phyloP scores from a whole-genome alignment of 768 basidiomycete species.

The Butyriboletus loyo region DNA sequence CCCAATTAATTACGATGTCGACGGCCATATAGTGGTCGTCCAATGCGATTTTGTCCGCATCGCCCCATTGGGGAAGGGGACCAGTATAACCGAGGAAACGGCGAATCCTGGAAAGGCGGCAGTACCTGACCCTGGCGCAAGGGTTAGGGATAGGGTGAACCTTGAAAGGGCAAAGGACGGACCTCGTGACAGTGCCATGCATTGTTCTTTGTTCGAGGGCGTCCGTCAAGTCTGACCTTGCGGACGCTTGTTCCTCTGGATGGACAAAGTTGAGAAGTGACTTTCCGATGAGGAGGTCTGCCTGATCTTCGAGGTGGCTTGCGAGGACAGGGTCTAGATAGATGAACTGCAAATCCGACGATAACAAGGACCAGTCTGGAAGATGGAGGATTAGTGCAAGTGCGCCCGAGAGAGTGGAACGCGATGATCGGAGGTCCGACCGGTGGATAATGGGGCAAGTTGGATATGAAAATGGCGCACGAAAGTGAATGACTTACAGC shows the following conservation, averaged over 20 bases:
- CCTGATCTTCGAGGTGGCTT: conserved; percentile 68
- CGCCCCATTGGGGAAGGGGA: conserved; percentile 51
- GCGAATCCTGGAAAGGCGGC: conserved; percentile 70
- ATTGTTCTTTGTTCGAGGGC: conserved; percentile 73
- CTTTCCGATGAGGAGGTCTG: conserved; percentile 63
- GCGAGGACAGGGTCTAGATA: conserved; percentile 82
- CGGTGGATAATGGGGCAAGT: conserved; percentile 1
- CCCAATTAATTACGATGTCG: conserved; percentile 89
- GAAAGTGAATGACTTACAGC: conserved; percentile 52
- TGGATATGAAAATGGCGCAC: conserved; percentile 7
- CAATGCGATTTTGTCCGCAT: conserved; percentile 64
- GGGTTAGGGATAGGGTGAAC: conserved; percentile 20
- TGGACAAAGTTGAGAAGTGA: conserved; percentile 77
- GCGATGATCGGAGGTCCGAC: conserved; percentile 25
- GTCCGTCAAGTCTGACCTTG: conserved; percentile 67
- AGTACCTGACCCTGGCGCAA: conserved; percentile 67
- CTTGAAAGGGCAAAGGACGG: conserved; percentile 16
- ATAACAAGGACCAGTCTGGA: conserved; percentile 78
- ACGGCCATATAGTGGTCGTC: conserved; percentile 81
- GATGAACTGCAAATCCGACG: conserved; percentile 72
- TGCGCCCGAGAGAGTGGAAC: conserved; percentile 13
- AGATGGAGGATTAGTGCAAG: conserved; percentile 17
- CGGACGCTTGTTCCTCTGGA: conserved; percentile 77
- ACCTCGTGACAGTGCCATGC: conserved; percentile 83
- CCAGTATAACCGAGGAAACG: conserved; percentile 68